Evolutionary conservation across 2,329 filamentous ascomycete species (phyloP).

Genomic region (Fusarium tanahbumbuense): DNA sequence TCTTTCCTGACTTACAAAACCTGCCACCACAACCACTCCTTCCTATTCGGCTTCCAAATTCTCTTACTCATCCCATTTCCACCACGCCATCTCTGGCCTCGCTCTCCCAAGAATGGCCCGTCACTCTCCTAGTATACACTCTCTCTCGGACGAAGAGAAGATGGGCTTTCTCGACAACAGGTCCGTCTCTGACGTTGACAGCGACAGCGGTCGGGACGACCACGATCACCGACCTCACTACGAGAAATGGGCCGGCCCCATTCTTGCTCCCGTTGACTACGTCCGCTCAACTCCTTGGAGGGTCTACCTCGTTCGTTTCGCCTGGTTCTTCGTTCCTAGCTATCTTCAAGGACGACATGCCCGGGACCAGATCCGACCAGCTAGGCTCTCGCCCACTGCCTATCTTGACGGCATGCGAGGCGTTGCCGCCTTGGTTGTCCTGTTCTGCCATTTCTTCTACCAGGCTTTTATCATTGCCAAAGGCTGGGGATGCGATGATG

Average conservation of each 20-base stretch:
- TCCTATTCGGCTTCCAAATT: constrained; percentile 3
- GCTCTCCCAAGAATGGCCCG: constrained; percentile 53
- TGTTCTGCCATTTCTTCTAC: constrained; percentile 68
- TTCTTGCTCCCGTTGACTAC: constrained; percentile 47
- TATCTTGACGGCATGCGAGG: constrained; percentile 70
- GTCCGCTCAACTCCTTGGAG: constrained; percentile 52
- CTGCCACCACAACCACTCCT: not conserved
- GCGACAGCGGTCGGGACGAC: constrained; percentile 55
- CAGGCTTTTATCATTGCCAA: constrained; percentile 64
- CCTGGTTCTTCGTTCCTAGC: constrained; percentile 64
- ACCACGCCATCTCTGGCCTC: not conserved
- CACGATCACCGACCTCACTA: constrained; percentile 51
- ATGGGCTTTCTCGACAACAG: constrained; percentile 59
- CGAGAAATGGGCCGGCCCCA: constrained; percentile 50
- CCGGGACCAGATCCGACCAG: constrained; percentile 55
- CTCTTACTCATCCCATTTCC: not conserved
- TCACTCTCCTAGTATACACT: constrained; percentile 50
- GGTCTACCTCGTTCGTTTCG: constrained; percentile 52
- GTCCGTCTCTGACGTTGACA: constrained; percentile 57
- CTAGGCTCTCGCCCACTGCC: constrained; percentile 62
- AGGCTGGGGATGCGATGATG: constrained; percentile 59
- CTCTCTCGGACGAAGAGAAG: constrained; percentile 58
- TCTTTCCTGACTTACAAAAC: constrained; percentile 5
- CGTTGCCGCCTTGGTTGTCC: constrained; percentile 66
- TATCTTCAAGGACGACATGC: constrained; percentile 61